Evolutionary conservation across 805 yeast genomes (phyloP).

Genomic region (Sugiyamaella marilandica): DNA sequence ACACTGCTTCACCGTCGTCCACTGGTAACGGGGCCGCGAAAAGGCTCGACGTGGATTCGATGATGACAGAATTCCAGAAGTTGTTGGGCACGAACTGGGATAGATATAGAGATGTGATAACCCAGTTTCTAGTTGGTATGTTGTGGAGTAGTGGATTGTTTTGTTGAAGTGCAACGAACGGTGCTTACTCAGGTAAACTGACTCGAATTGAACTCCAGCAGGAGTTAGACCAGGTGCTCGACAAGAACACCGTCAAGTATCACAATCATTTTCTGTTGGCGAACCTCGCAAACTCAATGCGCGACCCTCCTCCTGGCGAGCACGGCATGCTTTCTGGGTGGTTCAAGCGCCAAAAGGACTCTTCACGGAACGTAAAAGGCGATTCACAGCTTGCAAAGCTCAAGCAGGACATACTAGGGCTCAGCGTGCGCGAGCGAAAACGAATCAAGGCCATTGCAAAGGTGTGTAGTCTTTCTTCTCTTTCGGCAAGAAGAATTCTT

Average conservation of each 20-base stretch:
- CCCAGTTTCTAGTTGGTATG: slow-evolving; percentile 71
- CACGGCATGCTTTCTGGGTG: slow-evolving; percentile 36
- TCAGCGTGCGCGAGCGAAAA: slow-evolving; percentile 79
- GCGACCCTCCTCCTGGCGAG: slow-evolving; percentile 64
- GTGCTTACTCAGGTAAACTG: slow-evolving; percentile 30
- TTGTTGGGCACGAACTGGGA: slow-evolving; percentile 81
- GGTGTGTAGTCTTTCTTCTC: slow-evolving; percentile 10
- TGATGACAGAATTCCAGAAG: slow-evolving; percentile 69
- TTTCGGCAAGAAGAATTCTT: not conserved
- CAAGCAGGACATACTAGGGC: slow-evolving; percentile 79
- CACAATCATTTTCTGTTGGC: slow-evolving; percentile 83
- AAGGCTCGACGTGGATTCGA: slow-evolving; percentile 56
- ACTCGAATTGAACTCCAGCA: slow-evolving; percentile 69
- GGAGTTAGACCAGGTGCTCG: slow-evolving; percentile 54
- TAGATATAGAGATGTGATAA: slow-evolving; percentile 71
- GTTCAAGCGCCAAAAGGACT: slow-evolving; percentile 51
- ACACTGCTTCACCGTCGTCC: not conserved
- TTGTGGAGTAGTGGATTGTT: not conserved
- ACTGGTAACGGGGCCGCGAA: slow-evolving; percentile 2
- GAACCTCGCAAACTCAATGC: slow-evolving; percentile 75
- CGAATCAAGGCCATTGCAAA: slow-evolving; percentile 74
- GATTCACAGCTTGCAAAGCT: slow-evolving; percentile 72
- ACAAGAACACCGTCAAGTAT: slow-evolving; percentile 46
- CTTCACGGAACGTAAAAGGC: slow-evolving; percentile 29
- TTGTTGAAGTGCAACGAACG: not conserved